Evolutionary conservation across 148 eudicot genomes (phyloP), one percentile per base, ranked within the genome.

Genomic region (Silene latifolia): DNA sequence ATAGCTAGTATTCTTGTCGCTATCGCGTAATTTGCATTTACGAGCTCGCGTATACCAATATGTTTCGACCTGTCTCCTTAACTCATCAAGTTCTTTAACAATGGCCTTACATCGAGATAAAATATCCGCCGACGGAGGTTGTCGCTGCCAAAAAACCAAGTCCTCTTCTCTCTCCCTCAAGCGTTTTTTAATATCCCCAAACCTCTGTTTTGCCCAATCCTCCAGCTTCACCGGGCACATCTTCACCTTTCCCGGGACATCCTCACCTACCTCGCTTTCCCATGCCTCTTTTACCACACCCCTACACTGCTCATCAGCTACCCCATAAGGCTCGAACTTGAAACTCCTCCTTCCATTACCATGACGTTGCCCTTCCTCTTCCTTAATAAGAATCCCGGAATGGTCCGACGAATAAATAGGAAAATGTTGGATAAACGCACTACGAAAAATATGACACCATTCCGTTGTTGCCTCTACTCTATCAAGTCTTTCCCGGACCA

Each of bases 171-270:
- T 20, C 2, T 19, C 11, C 2, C 12, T 20, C 0, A n/a, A 7
- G 0, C 63, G 63, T 9, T 4, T 19, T 1, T 59, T 59, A 1
- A 59, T 7, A 1, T 59, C 63, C 8, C 63, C 63, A 19, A 59
- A 59, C 21, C 2, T 20, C 8, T 7, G 9, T n/a, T 10, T 59
- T 2, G 63, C 63, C 25, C 63, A 59, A 3, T 7, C 2, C 0
- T 0, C 11, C 1, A 59, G 63, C 1, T 2, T 9, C 2, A 0
- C 63, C 3, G 25, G 10, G 2, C 63, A 59, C 29, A 8, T 3
- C 8, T 3, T 5, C 2, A 59, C 23, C 3, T 7, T n/a, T 4
- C 1, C 12, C 3, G 8, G 2, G 0, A 19, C 10, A 0, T n/a
- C 11, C 21, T 0, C 23, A 7, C 10, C n/a, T 1, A 6, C 3